Percentiles rank a stretch among this genome's conserved stretches.
Conservation (phyloP, 257 asterid species). For the Anisodus acutangulus region DNA sequence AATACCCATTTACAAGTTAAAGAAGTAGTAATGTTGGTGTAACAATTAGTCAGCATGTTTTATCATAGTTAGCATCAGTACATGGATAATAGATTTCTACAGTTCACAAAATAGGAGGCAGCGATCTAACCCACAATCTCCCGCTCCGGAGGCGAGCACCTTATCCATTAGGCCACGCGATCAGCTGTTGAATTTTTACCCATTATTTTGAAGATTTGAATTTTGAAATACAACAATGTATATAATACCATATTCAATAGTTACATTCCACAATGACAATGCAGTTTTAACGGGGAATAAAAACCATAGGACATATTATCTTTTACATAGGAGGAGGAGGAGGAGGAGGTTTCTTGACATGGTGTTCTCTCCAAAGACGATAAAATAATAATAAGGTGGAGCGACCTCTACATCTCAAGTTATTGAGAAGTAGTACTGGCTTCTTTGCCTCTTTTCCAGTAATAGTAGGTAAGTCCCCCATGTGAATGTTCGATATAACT, state of each 20-base stretch:
- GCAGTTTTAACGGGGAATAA: background rate
- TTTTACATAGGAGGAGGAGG: background rate
- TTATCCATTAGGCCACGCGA: conserved; percentile 99
- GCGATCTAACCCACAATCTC: conserved; percentile 89
- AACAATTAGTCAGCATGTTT: too few species aligned
- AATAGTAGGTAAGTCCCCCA: background rate
- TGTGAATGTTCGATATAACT: conserved; percentile 44
- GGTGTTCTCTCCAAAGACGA: conserved; percentile 19
- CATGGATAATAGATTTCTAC: background rate
- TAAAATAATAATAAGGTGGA: conserved; percentile 20
- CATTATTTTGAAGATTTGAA: fast-evolving
- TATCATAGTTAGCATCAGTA: too few species aligned
- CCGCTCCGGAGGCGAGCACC: conserved; percentile 99
- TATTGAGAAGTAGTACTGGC: background rate
- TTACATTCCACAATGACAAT: background rate
- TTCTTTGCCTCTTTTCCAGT: background rate
- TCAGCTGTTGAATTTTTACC: background rate
- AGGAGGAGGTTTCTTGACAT: background rate
- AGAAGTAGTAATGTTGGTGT: too few species aligned
- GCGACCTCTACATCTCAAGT: background rate
- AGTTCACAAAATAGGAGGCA: too few species aligned
- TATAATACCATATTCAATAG: background rate
- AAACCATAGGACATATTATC: background rate
- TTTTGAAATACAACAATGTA: background rate
- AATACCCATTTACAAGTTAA: too few species aligned